Evolutionary conservation across 257 asterid species (phyloP).

Genomic region (Jaltomata sinuosa): DNA sequence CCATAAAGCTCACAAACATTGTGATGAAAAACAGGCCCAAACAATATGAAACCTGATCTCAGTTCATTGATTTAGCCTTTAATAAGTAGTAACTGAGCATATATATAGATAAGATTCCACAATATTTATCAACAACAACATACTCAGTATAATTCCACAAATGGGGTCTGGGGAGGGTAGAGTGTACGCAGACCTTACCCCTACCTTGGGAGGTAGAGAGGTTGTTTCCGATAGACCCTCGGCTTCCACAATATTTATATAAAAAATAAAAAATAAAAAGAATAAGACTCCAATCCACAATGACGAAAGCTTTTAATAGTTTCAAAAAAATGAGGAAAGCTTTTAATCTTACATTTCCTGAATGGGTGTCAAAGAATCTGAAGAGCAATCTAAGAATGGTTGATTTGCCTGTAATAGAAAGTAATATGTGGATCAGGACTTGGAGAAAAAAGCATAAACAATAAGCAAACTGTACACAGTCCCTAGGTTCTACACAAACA

Average conservation of each 20-base stretch:
- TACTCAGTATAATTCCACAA: not conserved
- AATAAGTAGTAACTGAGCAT: not conserved
- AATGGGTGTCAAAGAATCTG: conserved; percentile 74
- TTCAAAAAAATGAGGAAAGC: not conserved
- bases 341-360: conserved; percentile 64
- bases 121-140: not conserved
- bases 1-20: not conserved
- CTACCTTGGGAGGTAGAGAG: not conserved
- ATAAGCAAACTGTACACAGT: not conserved
- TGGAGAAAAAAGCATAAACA: not conserved
- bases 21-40: not conserved
- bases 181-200: not conserved
- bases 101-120: not conserved
- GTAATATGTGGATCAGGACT: conserved; percentile 2
- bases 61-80: not conserved
- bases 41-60: not conserved
- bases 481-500: not conserved
- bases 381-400: conserved; percentile 92
- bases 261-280: not conserved
- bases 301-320: not conserved
- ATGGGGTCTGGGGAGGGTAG: not conserved
- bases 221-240: not conserved
- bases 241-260: not conserved
- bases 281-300: not conserved
- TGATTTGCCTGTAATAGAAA: conserved; percentile 67